A percentile compares a stretch with the other conserved stretches of the same genome.
Evolutionary conservation across 1,284 basidiomycete genomes (phyloP).

Genomic region (Sutorius eximius): DNA sequence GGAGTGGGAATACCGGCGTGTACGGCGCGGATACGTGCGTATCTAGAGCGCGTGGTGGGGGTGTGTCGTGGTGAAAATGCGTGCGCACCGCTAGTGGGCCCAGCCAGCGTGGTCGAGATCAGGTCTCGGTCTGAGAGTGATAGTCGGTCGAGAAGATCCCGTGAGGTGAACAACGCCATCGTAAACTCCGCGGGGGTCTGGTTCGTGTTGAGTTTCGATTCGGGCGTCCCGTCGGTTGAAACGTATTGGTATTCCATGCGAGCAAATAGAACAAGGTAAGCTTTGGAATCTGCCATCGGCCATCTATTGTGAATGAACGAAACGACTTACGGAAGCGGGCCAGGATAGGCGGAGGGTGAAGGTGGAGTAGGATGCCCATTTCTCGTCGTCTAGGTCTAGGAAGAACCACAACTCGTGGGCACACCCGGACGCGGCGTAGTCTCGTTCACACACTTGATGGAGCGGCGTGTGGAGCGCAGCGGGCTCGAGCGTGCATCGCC

Average conservation of each 20-base stretch:
- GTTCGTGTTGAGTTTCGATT: not conserved
- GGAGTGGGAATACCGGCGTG: conserved; percentile 53
- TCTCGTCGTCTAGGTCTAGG: conserved; percentile 48
- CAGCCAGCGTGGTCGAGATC: conserved; percentile 1
- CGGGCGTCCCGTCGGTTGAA: not conserved
- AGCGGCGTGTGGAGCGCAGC: conserved; percentile 45
- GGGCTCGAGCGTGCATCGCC: conserved; percentile 40
- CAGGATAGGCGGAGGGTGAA: conserved; percentile 66
- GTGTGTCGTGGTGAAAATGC: conserved; percentile 6
- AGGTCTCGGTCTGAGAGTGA: conserved; percentile 8
- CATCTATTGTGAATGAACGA: not conserved
- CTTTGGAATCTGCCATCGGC: not conserved
- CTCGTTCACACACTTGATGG: conserved; percentile 35
- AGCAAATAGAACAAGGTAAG: not conserved
- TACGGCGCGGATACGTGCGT: conserved; percentile 54
- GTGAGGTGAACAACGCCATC: conserved; percentile 40
- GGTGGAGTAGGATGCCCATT: conserved; percentile 47
- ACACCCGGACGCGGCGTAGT: conserved; percentile 32
- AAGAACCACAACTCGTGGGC: conserved; percentile 56
- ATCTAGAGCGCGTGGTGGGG: conserved; percentile 42
- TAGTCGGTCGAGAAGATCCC: conserved; percentile 21
- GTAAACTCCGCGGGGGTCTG: conserved; percentile 44
- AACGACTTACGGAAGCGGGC: conserved; percentile 57
- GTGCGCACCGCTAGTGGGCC: not conserved
- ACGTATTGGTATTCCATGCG: not conserved